Base-by-base conservation (phyloP, 208 protist species). In the Blechomonas ayalai region DNA sequence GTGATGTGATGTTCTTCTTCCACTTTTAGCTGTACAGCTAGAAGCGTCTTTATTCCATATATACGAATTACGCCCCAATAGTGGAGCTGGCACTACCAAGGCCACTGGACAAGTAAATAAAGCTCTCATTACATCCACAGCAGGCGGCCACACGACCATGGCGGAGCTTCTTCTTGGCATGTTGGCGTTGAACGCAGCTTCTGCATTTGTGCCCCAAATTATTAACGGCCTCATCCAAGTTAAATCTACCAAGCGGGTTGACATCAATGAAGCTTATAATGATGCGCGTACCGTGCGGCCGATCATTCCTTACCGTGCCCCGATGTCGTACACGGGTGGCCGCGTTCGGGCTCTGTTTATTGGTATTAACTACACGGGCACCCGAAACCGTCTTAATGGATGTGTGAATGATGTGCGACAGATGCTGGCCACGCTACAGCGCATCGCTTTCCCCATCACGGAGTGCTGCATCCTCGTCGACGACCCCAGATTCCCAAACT, bases 291-390 rank as follows among this genome's bases (percentile, higher is more conserved):
- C 33, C 5, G 72, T 85, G 36, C 67, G 73, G 2, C 61, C 68
- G 19, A 50, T 87, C 2, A 67, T 89, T 23, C 85, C 85, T 7
- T 94, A 94, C 50, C 55, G 47, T 13, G 76, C 75, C 0, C 73
- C 81, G 0, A 51, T 63, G 15, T 76, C 70, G n/a, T 90, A 94
- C 62, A 87, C 57, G 0, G 76, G 76, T 22, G 86, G 86, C 12
- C 82, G 82, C 10, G 88, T 92, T 12, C 83, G 86, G 23, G 84
- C 82, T 6, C 69, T 95, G 9, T 80, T 95, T 40, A 93, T 95
- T 44, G 89, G 89, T 23, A 93, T 93, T 47, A 95, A 95, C 62
- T 95, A 95, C 70, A 79, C 50, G 18, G 89, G 84, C 18, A 79
- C 58, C 12, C 4, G 45, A 26, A 67, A 59, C 22, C 51, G 75